Evolutionary conservation across 192 early-diverging fungal species (phyloP), one percentile per base, ranked within the genome.

Genomic region (Coemansia sp.): DNA sequence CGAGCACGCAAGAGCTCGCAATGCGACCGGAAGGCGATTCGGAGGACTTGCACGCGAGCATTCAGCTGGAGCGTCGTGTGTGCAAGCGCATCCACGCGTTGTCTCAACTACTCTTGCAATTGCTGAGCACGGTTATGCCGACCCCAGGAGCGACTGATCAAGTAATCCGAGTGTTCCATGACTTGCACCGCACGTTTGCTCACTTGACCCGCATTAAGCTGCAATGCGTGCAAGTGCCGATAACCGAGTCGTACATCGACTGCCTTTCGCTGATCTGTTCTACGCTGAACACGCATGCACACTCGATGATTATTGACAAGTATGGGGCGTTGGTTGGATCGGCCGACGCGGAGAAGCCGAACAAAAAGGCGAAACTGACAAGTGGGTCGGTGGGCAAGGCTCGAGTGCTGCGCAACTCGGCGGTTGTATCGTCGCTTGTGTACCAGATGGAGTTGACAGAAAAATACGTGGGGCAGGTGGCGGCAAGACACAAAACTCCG

Each of bases 361-460:
- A 17, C 5, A 52, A 52, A 17, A 52, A 52, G n/a, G 6, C 41
- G 6, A 45, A 45, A 15, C 41, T 12, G 9, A 12, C 41, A 12
- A 12, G 14, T n/a, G 14, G 41, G 8, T 35, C 32, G 17, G 21
- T 19, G 5, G 24, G 27, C 39, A 62, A 35, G 9, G 45, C 37
- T 14, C 84, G 86, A 59, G 83, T 92, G 9, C 47, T 85, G 55
- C 83, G 89, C 6, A 90, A 92, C 68, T 89, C 90, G 24, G 85
- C 87, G 54, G 66, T 91, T 24, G 87, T 94, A 5, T 91, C 92
- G 0, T 74, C 69, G 14, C 58, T 92, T 53, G 87, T 94, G 24
- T 94, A 84, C 62, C 75, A 83, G 38, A 86, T 90, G 11, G 92
- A 94, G 70, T 83, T 89, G 61, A 90, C 88, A 52, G 92, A 94